Percentiles rank a stretch among this genome's conserved stretches.
Conservation (phyloP, 2,329 filamentous ascomycete genomes). For the Penicillium sp. region DNA sequence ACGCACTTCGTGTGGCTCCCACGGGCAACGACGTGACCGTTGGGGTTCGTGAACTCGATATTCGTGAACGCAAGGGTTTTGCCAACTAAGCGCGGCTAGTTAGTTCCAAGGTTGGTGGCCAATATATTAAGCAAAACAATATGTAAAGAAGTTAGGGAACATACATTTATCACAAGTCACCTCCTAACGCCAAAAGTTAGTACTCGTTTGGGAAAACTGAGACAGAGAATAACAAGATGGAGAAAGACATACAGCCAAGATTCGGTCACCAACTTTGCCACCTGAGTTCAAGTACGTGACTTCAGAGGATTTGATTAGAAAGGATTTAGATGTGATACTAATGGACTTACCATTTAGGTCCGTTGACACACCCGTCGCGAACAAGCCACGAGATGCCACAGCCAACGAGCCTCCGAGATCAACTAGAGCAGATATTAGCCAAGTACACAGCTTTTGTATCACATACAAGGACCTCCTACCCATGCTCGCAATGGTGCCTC, state of each 20-base stretch:
- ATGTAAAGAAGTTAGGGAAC: conserved; percentile 7
- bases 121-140: not conserved
- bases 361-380: conserved; percentile 65
- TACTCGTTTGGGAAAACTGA: not conserved
- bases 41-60: conserved; percentile 59
- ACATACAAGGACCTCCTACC: conserved; percentile 32
- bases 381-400: conserved; percentile 63
- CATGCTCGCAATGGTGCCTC: conserved; percentile 65
- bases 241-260: conserved; percentile 48
- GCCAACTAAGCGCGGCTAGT: conserved; percentile 49
- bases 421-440: conserved; percentile 39
- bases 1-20: conserved; percentile 66
- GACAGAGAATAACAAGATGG: not conserved
- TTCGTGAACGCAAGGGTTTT: conserved; percentile 65
- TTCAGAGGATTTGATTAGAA: conserved; percentile 12
- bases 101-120: not conserved
- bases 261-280: conserved; percentile 60
- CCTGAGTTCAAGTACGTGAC: conserved; percentile 65
- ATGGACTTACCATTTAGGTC: conserved; percentile 56
- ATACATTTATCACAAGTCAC: conserved; percentile 65
- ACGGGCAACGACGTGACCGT: conserved; percentile 60
- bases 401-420: conserved; percentile 66
- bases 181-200: conserved; percentile 42
- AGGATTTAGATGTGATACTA: not conserved
- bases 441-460: not conserved